Base-by-base conservation (phyloP, 257 asterid genomes). In the Nicotiana knightiana region DNA sequence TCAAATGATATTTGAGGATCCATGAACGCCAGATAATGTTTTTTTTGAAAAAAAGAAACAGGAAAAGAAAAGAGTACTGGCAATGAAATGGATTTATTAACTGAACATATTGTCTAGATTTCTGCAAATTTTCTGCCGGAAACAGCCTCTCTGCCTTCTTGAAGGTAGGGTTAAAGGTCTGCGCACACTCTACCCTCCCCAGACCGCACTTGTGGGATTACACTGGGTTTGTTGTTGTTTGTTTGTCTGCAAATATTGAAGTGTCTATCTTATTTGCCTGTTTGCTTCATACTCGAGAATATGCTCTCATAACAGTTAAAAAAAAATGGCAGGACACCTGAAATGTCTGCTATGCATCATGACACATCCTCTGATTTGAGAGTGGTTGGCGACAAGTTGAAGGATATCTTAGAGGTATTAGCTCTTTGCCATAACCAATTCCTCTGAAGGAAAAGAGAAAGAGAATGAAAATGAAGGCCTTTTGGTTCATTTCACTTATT, bases 261-360 rank as follows among this genome's bases (percentile, higher is more conserved):
- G 51, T 43, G 51, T 8, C 51, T 43, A 43, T 43, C 51, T 43
- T 43, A 9, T 28, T 75, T 75, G 6, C 48, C 5, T 51, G 51
- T 71, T 46, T 24, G 58, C 18, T 11, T 53, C 17, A 51, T 28
- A 75, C 51, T 75, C 64, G 10, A 75, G 17, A 26, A 16, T 37
- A 51, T 51, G 80, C 64, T 75, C 80, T 75, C 64, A 15, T 75
- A 53, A 75, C 46, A 75, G 64, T 75, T 61, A 12, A 7, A 16
- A 28, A 51, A 48, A 73, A 15, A 13, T 54, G 55, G 84, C 91
- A 93, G 96, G 86, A 93, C 97, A 26, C 97, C 97, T 4, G 93
- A 88, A 21, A 87, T 91, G 93, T 93, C 96, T 2, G 96, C 96
- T 21, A 93, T 93, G 93, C 97, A 93, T 86, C 93, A 90, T 53